These are phyloP conservation scores for Rhodomyrtus tomentosa DNA, from an alignment of 345 rosid species.

Conservation along the genomic window DNA sequence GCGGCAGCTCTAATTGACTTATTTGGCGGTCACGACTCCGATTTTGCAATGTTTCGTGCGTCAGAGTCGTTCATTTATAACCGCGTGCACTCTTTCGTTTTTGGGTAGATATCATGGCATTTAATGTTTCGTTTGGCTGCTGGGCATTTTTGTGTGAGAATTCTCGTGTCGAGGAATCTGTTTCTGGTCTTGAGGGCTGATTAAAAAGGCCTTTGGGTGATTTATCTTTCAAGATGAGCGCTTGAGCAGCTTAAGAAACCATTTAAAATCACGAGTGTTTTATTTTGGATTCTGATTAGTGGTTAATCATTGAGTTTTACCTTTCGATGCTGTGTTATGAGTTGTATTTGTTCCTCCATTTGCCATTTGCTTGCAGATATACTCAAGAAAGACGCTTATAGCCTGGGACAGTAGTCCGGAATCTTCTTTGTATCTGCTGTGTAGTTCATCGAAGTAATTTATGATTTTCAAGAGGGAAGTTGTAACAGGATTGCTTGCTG, in stretches of 20 bases:
- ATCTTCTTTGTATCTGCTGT: background rate
- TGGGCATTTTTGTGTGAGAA: background rate
- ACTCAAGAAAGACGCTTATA: background rate
- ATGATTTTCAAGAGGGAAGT: background rate
- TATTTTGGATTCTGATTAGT: background rate
- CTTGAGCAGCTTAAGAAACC: background rate
- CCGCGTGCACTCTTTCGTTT: background rate
- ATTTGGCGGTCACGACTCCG: background rate
- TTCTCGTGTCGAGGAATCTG: background rate
- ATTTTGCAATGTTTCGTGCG: background rate
- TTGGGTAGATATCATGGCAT: background rate
- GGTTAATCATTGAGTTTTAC: background rate
- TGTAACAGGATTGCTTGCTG: background rate
- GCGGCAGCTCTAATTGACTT: background rate
- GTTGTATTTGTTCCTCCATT: background rate
- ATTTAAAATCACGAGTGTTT: background rate
- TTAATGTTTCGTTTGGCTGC: background rate
- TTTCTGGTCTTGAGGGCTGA: background rate
- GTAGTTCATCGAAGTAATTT: background rate
- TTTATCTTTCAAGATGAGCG: background rate
- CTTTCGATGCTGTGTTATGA: background rate
- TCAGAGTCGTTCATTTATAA: background rate
- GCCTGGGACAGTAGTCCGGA: background rate
- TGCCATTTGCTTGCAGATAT: constrained; percentile 1
- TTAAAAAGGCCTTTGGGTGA: background rate